Conservation (phyloP, 768 basidiomycete species). For the Harrya chromipes region DNA sequence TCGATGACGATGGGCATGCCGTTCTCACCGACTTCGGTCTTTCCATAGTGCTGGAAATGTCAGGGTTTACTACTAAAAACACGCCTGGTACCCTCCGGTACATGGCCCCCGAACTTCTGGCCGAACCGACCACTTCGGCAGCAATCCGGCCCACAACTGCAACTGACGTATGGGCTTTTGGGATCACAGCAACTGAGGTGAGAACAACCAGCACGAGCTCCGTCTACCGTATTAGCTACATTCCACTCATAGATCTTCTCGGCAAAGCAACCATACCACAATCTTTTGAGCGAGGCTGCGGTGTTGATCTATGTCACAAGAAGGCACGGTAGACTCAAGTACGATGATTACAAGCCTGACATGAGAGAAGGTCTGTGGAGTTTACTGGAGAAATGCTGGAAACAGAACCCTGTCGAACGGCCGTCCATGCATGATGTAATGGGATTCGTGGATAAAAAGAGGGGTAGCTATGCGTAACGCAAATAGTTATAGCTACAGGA, state of each 20-base stretch:
- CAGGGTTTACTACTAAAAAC: constrained; percentile 36
- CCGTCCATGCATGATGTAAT: constrained; percentile 13
- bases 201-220: background rate
- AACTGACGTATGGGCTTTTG: constrained; percentile 38
- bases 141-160: constrained; percentile 21
- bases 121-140: constrained; percentile 11
- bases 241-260: constrained; percentile 23
- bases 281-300: constrained; percentile 8
- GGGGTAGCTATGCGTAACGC: constrained; percentile 9
- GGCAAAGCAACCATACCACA: constrained; percentile 17
- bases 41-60: constrained; percentile 33
- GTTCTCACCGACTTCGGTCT: constrained; percentile 40
- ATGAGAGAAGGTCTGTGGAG: constrained; percentile 20
- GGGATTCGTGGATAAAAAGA: constrained; percentile 21
- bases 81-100: constrained; percentile 38
- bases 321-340: constrained; percentile 9
- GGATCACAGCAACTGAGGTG: constrained; percentile 37
- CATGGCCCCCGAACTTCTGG: constrained; percentile 38
- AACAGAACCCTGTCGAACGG: constrained; percentile 7
- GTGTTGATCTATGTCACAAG: constrained; percentile 18
- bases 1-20: constrained; percentile 31
- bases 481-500: background rate
- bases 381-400: constrained; percentile 20
- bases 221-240: background rate
- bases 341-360: constrained; percentile 19